phyloP scores from a whole-genome alignment of 2,329 filamentous ascomycete genomes.

The Paramyrothecium sp. region DNA sequence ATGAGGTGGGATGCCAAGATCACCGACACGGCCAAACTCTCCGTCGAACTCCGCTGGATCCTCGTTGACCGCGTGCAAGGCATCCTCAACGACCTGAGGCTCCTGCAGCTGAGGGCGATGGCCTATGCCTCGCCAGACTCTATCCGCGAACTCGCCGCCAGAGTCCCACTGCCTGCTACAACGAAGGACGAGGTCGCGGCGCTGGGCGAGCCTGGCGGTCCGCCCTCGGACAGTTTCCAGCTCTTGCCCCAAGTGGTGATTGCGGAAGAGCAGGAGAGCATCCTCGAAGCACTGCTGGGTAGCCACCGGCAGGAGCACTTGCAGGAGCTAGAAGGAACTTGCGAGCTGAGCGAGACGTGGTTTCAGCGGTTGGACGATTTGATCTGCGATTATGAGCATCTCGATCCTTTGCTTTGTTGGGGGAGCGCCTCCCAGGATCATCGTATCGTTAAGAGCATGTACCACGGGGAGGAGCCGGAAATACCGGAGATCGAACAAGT shows the following conservation, averaged over 20 bases:
- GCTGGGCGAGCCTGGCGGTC: not conserved
- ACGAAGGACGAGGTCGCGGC: not conserved
- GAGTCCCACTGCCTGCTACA: slow-evolving; percentile 4
- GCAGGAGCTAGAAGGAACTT: not conserved
- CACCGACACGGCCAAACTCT: slow-evolving; percentile 14
- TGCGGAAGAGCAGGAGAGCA: not conserved
- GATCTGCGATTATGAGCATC: not conserved
- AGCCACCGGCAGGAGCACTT: not conserved
- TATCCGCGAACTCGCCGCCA: slow-evolving; percentile 1
- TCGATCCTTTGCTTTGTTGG: not conserved
- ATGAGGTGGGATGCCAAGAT: slow-evolving; percentile 9
- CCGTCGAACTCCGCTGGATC: slow-evolving; percentile 8
- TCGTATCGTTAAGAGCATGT: not conserved
- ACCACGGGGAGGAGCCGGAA: not conserved
- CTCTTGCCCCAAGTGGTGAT: not conserved
- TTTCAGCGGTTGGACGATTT: not conserved
- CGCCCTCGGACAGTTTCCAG: not conserved
- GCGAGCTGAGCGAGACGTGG: not conserved
- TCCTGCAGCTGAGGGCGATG: slow-evolving; percentile 6
- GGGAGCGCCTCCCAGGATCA: not conserved
- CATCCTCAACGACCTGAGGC: slow-evolving; percentile 4
- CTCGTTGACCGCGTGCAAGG: slow-evolving; percentile 4
- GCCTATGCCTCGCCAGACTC: slow-evolving; percentile 4
- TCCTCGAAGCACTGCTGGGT: not conserved
- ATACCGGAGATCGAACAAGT: not conserved